Evolutionary conservation across 2,329 filamentous ascomycete genomes (phyloP), one percentile per base, ranked within the genome.

Genomic region (Fusarium fujikuroi): DNA sequence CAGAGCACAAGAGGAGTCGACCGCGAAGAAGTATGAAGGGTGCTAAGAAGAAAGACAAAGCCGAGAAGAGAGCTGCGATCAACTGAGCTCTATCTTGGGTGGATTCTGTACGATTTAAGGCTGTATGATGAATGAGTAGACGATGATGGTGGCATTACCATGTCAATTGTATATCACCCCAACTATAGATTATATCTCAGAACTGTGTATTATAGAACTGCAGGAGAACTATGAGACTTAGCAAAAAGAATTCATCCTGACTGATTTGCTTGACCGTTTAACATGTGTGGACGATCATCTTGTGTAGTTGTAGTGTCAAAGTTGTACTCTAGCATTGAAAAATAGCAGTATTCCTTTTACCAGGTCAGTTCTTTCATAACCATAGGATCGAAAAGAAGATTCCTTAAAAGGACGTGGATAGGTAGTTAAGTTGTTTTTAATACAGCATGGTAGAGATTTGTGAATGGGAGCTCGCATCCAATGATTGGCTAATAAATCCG

Each of bases 1-100:
- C 82, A 28, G 82, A 85, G 63, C 85, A 87, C 63, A 85, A 83
- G 77, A 87, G 83, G 74, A 83, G 80, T 21, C 84, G 93, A 66
- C 93, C 92, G 32, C 86, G 92, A 74, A 87, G 85, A 81, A 92
- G 91, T 78, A 94, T 94, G 91, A 92, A 89, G 79, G 89, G 89
- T 3, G 77, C 77, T 53, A 84, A 83, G 78, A 90, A 89, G 81
- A 77, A 74, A 65, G 77, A 58, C 21, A 83, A 82, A 71, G 60
- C 66, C 50, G 76, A 77, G 74, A 74, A 75, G 72, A 68, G 82
- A 65, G 69, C 78, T n/a, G 34, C 56, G 34, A 28, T 37, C 37
- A 63, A 39, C 40, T 65, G n/a, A 69, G 40, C 30, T 63, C 23
- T n/a, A 15, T 28, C 50, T 32, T 34, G 52, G 58, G 19, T 53